phyloP scores from a whole-genome alignment of 192 early-diverging fungal species.

The Linderina pennispora region DNA sequence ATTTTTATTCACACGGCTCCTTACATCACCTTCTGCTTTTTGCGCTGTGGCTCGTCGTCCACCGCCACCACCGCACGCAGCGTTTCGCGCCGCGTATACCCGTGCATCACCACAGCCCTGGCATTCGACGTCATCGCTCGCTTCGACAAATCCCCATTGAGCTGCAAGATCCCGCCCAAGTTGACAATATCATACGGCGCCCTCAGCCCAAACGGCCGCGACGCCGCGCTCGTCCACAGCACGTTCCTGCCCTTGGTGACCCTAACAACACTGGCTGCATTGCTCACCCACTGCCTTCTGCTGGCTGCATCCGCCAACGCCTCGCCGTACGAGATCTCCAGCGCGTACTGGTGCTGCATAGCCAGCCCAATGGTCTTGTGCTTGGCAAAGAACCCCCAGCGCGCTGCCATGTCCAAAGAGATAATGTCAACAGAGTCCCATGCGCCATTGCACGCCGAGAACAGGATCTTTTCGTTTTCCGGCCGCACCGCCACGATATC shows the following conservation, averaged over 20 bases:
- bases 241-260: constrained; percentile 27
- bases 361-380: constrained; percentile 39
- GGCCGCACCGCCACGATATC: constrained; percentile 43
- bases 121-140: constrained; percentile 21
- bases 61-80: constrained; percentile 26
- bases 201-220: constrained; percentile 27
- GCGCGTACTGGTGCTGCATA: constrained; percentile 15
- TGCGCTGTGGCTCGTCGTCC: constrained; percentile 4
- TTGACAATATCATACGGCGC: constrained; percentile 34
- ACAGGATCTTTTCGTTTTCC: constrained; percentile 22
- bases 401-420: constrained; percentile 34
- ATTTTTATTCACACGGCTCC: too few species aligned
- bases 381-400: constrained; percentile 42
- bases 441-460: constrained; percentile 25
- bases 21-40: constrained; percentile 2
- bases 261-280: constrained; percentile 31
- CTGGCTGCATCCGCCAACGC: constrained; percentile 17
- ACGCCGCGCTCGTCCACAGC: constrained; percentile 33
- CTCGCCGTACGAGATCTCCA: constrained; percentile 27
- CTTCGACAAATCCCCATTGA: constrained; percentile 41
- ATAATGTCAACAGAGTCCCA: constrained; percentile 37
- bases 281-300: constrained; percentile 45
- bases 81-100: constrained; percentile 28
- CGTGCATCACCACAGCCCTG: constrained; percentile 29
- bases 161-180: constrained; percentile 37